A percentile compares a stretch with the other conserved stretches of the same genome.
Evolutionary conservation across 2,329 filamentous ascomycete species (phyloP).

Genomic region (Fusarium palustre): DNA sequence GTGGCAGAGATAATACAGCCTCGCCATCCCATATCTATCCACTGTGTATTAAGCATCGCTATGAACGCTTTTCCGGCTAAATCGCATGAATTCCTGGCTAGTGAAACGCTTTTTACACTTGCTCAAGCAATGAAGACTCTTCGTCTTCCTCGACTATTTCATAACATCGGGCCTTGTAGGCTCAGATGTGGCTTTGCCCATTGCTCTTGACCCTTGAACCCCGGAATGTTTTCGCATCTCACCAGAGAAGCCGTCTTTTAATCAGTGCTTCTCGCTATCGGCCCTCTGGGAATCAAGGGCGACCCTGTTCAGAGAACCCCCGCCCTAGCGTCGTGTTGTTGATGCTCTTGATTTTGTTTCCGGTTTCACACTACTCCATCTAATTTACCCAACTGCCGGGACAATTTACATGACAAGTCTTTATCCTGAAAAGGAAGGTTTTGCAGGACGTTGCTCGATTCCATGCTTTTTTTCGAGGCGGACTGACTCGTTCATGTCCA

Average conservation of each 20-base stretch:
- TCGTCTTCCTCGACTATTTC: slow-evolving; percentile 19
- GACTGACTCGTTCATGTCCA: slow-evolving; percentile 35
- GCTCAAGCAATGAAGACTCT: slow-evolving; percentile 9
- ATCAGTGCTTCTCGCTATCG: slow-evolving; percentile 8
- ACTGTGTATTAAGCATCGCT: neutral
- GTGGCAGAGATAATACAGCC: slow-evolving; percentile 19
- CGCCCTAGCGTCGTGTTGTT: slow-evolving; percentile 13
- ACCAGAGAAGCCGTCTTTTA: neutral
- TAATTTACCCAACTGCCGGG: slow-evolving; percentile 42
- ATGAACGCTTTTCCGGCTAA: slow-evolving; percentile 11
- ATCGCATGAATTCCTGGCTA: neutral
- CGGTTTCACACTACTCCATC: slow-evolving; percentile 41
- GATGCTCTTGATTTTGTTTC: slow-evolving; percentile 34
- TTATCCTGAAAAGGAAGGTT: slow-evolving; percentile 33
- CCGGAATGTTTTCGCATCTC: slow-evolving; percentile 6
- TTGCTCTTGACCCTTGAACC: slow-evolving; percentile 6
- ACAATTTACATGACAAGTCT: slow-evolving; percentile 18
- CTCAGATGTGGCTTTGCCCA: slow-evolving; percentile 7
- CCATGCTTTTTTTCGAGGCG: slow-evolving; percentile 14
- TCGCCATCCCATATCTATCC: slow-evolving; percentile 8
- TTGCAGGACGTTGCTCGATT: slow-evolving; percentile 32
- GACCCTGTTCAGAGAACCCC: slow-evolving; percentile 8
- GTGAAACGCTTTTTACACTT: neutral
- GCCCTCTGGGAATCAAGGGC: slow-evolving; percentile 19
- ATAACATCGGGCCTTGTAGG: neutral